Evolutionary conservation across 768 basidiomycete genomes (phyloP).

Genomic region (Suillus lakei): DNA sequence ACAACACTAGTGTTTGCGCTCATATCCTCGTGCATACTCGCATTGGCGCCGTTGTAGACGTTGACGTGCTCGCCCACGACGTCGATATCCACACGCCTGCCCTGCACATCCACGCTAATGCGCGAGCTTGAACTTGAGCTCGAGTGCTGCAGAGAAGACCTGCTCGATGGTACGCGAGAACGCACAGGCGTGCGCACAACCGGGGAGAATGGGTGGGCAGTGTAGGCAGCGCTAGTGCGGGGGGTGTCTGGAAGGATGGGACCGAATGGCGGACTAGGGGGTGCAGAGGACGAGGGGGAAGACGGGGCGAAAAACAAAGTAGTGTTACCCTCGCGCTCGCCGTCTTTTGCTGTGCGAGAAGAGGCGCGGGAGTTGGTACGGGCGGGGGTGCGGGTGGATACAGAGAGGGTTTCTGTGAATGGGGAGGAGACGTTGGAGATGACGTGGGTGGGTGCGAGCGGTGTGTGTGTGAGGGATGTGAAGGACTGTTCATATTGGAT

Average conservation of each 20-base stretch:
- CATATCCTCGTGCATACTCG: not conserved
- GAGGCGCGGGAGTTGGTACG: conserved; percentile 14
- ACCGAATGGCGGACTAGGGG: conserved; percentile 25
- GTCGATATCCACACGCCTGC: not conserved
- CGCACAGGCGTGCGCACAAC: conserved; percentile 16
- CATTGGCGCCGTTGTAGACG: too few species aligned
- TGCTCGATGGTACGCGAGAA: not conserved
- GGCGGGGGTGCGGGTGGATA: conserved; percentile 15
- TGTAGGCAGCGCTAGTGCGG: conserved; percentile 31
- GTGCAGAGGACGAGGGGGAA: conserved; percentile 3
- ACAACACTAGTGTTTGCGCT: conserved; percentile 15
- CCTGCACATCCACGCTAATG: not conserved
- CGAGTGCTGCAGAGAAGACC: not conserved
- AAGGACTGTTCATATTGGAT: conserved; percentile 42
- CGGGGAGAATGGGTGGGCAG: conserved; percentile 33
- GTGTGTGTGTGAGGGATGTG: conserved; percentile 47
- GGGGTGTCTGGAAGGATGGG: conserved; percentile 35
- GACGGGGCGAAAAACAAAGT: conserved; percentile 2
- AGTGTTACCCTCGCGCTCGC: conserved; percentile 11
- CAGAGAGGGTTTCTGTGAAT: conserved; percentile 1
- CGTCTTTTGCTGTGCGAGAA: conserved; percentile 13
- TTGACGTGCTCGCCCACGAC: not conserved
- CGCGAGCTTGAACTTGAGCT: not conserved
- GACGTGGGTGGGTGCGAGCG: conserved; percentile 54
- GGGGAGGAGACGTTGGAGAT: conserved; percentile 45